These are phyloP conservation scores for Talaromyces sp. DNA, from an alignment of 2,329 filamentous ascomycete species.

Conservation along the genomic window DNA sequence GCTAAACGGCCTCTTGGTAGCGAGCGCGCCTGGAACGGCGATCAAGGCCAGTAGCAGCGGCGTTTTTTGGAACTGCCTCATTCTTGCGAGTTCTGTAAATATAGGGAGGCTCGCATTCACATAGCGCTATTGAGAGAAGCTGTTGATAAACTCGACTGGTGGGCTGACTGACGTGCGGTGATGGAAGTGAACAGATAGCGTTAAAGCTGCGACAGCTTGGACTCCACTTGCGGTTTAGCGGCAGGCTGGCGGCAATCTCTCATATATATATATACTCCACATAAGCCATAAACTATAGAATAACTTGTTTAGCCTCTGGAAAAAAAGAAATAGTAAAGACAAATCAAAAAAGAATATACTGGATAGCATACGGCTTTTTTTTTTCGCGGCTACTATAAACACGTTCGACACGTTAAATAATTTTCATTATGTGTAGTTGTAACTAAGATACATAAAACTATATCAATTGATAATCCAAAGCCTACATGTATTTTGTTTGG, in stretches of 20 bases:
- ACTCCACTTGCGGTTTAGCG: neutral
- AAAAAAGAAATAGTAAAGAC: no score
- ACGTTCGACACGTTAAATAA: neutral
- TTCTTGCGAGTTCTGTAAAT: neutral
- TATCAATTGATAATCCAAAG: neutral
- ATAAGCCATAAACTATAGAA: neutral
- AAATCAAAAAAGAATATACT: no score
- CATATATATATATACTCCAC: no score
- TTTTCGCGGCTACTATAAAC: no score
- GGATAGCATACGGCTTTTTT: no score
- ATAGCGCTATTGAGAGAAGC: neutral
- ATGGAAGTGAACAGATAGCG: slow-evolving; percentile 7
- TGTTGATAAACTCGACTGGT: neutral
- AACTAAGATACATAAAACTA: neutral
- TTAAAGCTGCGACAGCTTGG: neutral
- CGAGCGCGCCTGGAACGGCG: slow-evolving; percentile 36
- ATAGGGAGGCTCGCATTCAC: neutral
- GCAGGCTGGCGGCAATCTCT: neutral
- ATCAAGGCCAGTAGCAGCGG: slow-evolving; percentile 29
- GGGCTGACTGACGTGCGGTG: neutral
- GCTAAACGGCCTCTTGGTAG: slow-evolving; percentile 64
- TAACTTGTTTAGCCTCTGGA: neutral
- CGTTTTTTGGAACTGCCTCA: slow-evolving; percentile 3
- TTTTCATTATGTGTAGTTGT: neutral
- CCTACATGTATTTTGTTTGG: neutral